Evolutionary conservation across 2,329 filamentous ascomycete genomes (phyloP).

Genomic region (Sporothrix globosa): DNA sequence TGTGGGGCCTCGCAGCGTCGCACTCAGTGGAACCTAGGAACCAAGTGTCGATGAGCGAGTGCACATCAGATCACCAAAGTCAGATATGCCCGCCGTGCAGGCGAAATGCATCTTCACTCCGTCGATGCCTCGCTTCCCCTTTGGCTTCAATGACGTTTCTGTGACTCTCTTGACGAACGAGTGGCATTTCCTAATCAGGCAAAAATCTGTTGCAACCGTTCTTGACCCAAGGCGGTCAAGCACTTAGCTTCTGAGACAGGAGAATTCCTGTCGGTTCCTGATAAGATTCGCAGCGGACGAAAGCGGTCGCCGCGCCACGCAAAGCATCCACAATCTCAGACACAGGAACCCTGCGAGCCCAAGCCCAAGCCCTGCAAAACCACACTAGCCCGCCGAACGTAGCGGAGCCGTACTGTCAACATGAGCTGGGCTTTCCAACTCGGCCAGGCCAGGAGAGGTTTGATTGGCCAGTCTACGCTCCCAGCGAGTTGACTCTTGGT

Average conservation of each 20-base stretch:
- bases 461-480: neutral
- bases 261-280: conserved; percentile 16
- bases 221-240: neutral
- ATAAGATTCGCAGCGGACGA: neutral
- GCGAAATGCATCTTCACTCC: neutral
- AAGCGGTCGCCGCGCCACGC: conserved; percentile 23
- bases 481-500: neutral
- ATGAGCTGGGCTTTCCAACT: conserved; percentile 1
- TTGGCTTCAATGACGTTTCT: neutral
- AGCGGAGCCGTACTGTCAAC: neutral
- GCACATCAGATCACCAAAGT: conserved; percentile 19
- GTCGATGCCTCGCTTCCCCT: neutral
- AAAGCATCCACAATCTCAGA: neutral
- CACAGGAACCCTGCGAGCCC: neutral
- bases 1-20: conserved; percentile 6
- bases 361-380: neutral
- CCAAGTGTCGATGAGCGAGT: conserved; percentile 5
- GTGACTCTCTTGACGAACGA: neutral
- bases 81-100: neutral
- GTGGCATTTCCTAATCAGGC: conserved; percentile 15
- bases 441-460: neutral
- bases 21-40: conserved; percentile 3
- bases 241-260: conserved; percentile 16
- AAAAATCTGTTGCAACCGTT: neutral
- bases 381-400: conserved; percentile 8